Evolutionary conservation across 2,329 filamentous ascomycete species (phyloP).

Genomic region (Calonectria pteridis): DNA sequence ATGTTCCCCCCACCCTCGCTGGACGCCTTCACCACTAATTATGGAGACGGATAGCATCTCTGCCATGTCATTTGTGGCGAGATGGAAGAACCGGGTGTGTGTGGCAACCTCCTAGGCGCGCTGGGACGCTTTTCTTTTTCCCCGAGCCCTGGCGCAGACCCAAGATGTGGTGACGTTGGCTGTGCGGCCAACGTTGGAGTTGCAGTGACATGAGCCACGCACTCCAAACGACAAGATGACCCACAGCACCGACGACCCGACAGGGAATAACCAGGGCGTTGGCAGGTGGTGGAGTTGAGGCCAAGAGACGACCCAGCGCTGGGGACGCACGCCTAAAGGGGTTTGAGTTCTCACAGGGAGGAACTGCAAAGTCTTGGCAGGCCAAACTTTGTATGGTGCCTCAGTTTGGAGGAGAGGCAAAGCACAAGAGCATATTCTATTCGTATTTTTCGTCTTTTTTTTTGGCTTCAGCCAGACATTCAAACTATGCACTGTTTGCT

Average conservation of each 20-base stretch:
- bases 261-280: background rate
- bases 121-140: background rate
- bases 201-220: constrained; percentile 28
- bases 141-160: background rate
- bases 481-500: background rate
- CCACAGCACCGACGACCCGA: background rate
- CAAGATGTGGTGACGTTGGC: constrained; percentile 15
- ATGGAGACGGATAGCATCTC: background rate
- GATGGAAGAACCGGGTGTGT: background rate
- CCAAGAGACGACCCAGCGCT: background rate
- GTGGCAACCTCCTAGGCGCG: background rate
- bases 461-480: no score
- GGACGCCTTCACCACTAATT: constrained; percentile 9
- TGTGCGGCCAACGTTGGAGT: constrained; percentile 14
- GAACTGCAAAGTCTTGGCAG: background rate
- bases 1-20: constrained; percentile 1
- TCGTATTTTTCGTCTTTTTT: background rate
- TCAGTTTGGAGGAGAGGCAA: background rate
- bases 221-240: constrained; percentile 1
- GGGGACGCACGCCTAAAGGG: constrained; percentile 18
- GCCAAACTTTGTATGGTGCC: background rate
- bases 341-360: constrained; percentile 12
- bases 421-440: background rate
- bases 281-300: background rate
- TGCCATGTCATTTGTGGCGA: constrained; percentile 3